Evolutionary conservation across 345 rosid species (phyloP).

Genomic region (Aquilaria sinensis): DNA sequence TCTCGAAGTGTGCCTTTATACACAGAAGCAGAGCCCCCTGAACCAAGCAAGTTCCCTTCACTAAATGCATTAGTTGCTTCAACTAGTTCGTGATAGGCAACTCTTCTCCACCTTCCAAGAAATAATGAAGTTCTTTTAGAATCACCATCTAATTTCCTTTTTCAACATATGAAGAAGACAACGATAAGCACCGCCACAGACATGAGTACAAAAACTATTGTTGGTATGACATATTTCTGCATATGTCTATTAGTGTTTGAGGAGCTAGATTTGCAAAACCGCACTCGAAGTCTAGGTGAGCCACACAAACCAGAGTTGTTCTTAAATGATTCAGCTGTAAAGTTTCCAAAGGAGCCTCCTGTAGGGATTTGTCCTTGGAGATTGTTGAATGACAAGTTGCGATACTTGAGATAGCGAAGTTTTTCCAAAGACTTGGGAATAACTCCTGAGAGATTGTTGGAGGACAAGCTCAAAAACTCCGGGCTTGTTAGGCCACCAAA

Average conservation of each 20-base stretch:
- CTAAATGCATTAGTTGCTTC: constrained; percentile 13
- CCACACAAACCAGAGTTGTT: constrained; percentile 13
- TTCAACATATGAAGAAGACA: neutral
- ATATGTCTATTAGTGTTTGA: neutral
- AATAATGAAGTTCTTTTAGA: neutral
- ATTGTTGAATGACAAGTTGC: constrained; percentile 14
- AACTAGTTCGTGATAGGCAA: constrained; percentile 1
- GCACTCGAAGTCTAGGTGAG: neutral
- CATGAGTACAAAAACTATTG: too few species aligned
- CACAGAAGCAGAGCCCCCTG: constrained; percentile 7
- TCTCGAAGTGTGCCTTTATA: constrained; percentile 5
- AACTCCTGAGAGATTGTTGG: constrained; percentile 5
- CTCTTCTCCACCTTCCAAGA: constrained; percentile 4
- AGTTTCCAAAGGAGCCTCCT: constrained; percentile 15
- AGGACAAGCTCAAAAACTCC: constrained; percentile 14
- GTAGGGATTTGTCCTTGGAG: constrained; percentile 16
- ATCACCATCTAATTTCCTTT: neutral
- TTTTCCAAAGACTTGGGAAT: constrained; percentile 18
- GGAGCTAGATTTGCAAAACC: constrained; percentile 4
- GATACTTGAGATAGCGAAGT: neutral
- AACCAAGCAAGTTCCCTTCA: constrained; percentile 11
- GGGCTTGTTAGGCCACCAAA: constrained; percentile 10
- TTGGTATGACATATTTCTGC: neutral
- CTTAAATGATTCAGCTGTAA: constrained; percentile 11
- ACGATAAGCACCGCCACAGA: neutral